A percentile compares a stretch with the other conserved stretches of the same genome.
Evolutionary conservation across 768 basidiomycete species (phyloP).

Genomic region (Suillus decipiens): DNA sequence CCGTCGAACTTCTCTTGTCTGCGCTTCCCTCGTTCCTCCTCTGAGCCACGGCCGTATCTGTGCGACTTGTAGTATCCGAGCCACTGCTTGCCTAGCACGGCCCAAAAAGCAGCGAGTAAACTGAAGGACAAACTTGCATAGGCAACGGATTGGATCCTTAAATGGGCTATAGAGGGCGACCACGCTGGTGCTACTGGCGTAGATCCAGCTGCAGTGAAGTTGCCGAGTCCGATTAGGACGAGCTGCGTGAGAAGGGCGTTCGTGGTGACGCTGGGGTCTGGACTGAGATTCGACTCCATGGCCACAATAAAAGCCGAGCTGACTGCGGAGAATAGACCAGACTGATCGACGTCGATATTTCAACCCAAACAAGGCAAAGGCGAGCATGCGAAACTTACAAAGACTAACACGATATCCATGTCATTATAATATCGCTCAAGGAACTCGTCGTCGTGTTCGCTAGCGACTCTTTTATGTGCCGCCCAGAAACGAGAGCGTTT

Average conservation of each 20-base stretch:
- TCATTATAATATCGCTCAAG: conserved; percentile 16
- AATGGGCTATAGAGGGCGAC: background rate
- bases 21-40: conserved; percentile 10
- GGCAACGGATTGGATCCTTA: conserved; percentile 8
- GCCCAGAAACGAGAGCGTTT: too few species aligned
- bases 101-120: background rate
- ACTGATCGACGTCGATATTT: conserved; percentile 3
- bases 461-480: conserved; percentile 14
- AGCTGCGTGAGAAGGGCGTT: too few species aligned
- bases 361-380: background rate
- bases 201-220: background rate
- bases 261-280: conserved; percentile 7
- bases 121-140: conserved; percentile 16
- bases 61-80: too few species aligned
- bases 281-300: conserved; percentile 12
- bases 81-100: too few species aligned
- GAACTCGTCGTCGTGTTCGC: conserved; percentile 18
- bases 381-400: conserved; percentile 15
- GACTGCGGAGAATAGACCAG: conserved; percentile 17
- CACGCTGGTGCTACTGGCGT: background rate
- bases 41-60: too few species aligned
- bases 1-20: conserved; percentile 16
- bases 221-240: too few species aligned
- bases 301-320: too few species aligned
- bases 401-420: conserved; percentile 22